These are phyloP conservation scores for Paxillus involutus DNA, from an alignment of 768 basidiomycete species.

Conservation along the genomic window DNA sequence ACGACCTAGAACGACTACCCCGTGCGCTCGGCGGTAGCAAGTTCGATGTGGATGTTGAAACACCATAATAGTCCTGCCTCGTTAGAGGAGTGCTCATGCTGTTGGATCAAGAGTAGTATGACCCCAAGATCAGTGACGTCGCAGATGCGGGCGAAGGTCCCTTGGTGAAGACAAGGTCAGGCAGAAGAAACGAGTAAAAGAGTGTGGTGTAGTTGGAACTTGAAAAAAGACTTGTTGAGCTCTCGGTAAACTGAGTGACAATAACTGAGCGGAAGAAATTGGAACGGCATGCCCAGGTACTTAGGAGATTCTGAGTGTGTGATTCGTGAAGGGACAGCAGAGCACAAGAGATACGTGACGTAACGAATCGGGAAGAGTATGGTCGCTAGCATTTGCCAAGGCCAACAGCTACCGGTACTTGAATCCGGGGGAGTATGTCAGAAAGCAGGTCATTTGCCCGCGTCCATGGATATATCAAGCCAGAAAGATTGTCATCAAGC, in stretches of 20 bases:
- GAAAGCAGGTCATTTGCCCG: not conserved
- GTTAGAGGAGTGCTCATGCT: conserved; percentile 26
- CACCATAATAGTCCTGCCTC: conserved; percentile 30
- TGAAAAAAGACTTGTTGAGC: conserved; percentile 1
- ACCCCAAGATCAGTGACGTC: not conserved
- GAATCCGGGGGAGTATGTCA: not conserved
- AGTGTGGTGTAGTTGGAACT: conserved; percentile 20
- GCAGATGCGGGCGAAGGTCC: not conserved
- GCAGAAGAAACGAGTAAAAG: conserved; percentile 10
- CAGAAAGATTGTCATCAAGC: not conserved
- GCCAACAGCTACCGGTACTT: no score
- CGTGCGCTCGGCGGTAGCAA: conserved; percentile 20
- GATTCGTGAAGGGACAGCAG: conserved; percentile 3
- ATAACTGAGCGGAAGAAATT: not conserved
- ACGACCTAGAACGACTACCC: conserved; percentile 12
- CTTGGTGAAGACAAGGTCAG: not conserved
- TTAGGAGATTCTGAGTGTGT: not conserved
- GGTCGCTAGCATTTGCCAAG: no score
- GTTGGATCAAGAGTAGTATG: not conserved
- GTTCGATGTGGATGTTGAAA: conserved; percentile 23
- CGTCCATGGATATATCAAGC: no score
- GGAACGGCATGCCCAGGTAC: not conserved
- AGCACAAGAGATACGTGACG: conserved; percentile 6
- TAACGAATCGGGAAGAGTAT: not conserved
- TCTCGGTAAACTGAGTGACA: not conserved